These are phyloP conservation scores for Rhynchosporium secalis DNA, from an alignment of 2,329 filamentous ascomycete genomes.

Conservation along the genomic window DNA sequence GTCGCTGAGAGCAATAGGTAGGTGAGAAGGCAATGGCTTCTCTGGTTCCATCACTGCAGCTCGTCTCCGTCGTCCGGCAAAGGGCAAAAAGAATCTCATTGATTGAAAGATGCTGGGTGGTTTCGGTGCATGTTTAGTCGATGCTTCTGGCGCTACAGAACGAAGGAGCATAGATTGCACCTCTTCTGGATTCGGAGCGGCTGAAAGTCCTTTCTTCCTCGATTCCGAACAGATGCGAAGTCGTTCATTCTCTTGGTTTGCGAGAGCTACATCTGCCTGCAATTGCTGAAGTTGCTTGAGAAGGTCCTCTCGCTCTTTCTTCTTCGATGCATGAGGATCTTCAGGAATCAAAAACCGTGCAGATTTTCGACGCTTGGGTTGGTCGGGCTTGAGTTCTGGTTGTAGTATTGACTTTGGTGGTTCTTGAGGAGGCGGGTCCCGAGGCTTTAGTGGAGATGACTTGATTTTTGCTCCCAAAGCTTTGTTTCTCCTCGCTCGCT, in stretches of 20 bases:
- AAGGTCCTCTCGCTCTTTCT: slow-evolving; percentile 53
- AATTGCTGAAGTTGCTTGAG: slow-evolving; percentile 56
- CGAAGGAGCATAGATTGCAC: slow-evolving; percentile 34
- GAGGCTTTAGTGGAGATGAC: slow-evolving; percentile 40
- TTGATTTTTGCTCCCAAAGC: slow-evolving; percentile 33
- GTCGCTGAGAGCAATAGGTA: slow-evolving; percentile 61
- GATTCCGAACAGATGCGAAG: slow-evolving; percentile 47
- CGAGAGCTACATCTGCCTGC: slow-evolving; percentile 57
- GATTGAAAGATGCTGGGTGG: slow-evolving; percentile 36
- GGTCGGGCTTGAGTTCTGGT: slow-evolving; percentile 5
- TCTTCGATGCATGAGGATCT: slow-evolving; percentile 48
- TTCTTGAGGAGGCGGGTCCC: slow-evolving; percentile 18
- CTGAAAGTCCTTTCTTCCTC: slow-evolving; percentile 42
- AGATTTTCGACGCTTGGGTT: slow-evolving; percentile 32
- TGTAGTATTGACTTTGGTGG: slow-evolving; percentile 28
- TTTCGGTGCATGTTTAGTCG: slow-evolving; percentile 22
- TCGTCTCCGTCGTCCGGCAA: slow-evolving; percentile 33
- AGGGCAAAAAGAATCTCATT: slow-evolving; percentile 38
- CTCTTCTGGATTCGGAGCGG: slow-evolving; percentile 44
- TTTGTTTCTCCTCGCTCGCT: slow-evolving; percentile 46
- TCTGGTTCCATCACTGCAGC: slow-evolving; percentile 40
- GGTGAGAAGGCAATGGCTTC: slow-evolving; percentile 58
- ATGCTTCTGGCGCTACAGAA: slow-evolving; percentile 26
- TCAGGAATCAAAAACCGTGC: slow-evolving; percentile 33
- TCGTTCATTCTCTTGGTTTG: slow-evolving; percentile 59